A percentile compares a stretch with the other conserved stretches of the same genome.
Evolutionary conservation across 1,284 basidiomycete species (phyloP).

Genomic region (Sphagnurus paluster): DNA sequence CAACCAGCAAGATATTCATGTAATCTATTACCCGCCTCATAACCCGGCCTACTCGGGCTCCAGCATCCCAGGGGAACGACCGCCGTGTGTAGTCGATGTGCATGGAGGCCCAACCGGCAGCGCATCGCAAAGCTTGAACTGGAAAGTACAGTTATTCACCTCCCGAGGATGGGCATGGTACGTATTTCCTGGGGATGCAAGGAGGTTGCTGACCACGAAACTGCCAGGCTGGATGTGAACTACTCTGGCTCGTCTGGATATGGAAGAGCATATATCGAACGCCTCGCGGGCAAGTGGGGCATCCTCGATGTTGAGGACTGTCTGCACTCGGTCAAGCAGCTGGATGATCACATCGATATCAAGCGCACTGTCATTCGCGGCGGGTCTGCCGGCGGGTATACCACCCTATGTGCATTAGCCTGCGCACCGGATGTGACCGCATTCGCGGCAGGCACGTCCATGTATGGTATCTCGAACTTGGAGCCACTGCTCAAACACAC

Average conservation of each 20-base stretch:
- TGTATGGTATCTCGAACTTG: slow-evolving; percentile 60
- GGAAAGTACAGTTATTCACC: slow-evolving; percentile 62
- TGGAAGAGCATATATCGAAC: slow-evolving; percentile 59
- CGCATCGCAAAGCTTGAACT: slow-evolving; percentile 46
- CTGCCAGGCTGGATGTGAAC: slow-evolving; percentile 63
- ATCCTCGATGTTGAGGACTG: slow-evolving; percentile 65
- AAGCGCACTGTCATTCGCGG: slow-evolving; percentile 62
- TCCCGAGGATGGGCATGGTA: slow-evolving; percentile 68
- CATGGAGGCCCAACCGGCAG: slow-evolving; percentile 69
- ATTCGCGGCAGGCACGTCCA: slow-evolving; percentile 50
- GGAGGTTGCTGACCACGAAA: background rate
- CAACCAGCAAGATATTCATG: slow-evolving; percentile 44
- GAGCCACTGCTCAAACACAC: slow-evolving; percentile 48
- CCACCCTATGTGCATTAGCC: slow-evolving; percentile 52
- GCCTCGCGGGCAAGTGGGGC: slow-evolving; percentile 67
- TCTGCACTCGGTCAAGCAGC: slow-evolving; percentile 46
- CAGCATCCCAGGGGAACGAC: slow-evolving; percentile 49
- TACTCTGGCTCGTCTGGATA: slow-evolving; percentile 72
- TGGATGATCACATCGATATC: slow-evolving; percentile 50
- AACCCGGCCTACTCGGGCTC: slow-evolving; percentile 56
- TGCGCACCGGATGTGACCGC: slow-evolving; percentile 32
- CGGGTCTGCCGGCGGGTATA: slow-evolving; percentile 63
- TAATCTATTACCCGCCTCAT: slow-evolving; percentile 60
- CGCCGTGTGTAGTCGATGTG: slow-evolving; percentile 61
- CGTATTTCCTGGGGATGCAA: too few species aligned